Conservation (phyloP, 2,329 filamentous ascomycete genomes). For the Phyllosticta capitalensis region DNA sequence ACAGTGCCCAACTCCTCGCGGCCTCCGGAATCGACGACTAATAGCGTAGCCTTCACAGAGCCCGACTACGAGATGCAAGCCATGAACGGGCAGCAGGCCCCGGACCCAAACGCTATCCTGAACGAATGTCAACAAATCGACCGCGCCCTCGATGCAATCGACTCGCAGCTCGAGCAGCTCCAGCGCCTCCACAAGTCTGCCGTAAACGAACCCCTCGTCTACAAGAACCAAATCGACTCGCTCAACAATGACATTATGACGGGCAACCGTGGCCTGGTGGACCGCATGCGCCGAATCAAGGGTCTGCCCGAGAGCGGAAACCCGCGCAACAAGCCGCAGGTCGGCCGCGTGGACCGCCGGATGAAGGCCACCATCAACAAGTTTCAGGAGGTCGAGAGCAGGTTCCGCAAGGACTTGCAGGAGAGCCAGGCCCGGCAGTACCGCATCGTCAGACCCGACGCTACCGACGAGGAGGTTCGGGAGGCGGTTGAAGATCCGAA, state of each 20-base stretch:
- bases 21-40: constrained; percentile 23
- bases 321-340: constrained; percentile 66
- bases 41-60: constrained; percentile 15
- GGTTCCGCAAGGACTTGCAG: constrained; percentile 69
- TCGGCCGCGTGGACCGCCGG: constrained; percentile 68
- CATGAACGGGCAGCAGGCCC: constrained; percentile 30
- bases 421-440: constrained; percentile 85
- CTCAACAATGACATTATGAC: constrained; percentile 74
- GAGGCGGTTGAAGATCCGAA: constrained; percentile 66
- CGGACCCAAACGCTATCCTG: constrained; percentile 64
- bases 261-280: constrained; percentile 68
- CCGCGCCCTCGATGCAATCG: constrained; percentile 63
- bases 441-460: constrained; percentile 76
- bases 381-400: constrained; percentile 71
- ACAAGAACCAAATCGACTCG: constrained; percentile 60
- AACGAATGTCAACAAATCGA: constrained; percentile 79
- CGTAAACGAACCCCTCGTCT: constrained; percentile 66
- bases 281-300: constrained; percentile 75
- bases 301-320: constrained; percentile 65
- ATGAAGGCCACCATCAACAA: constrained; percentile 72
- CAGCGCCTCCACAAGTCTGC: constrained; percentile 60
- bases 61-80: constrained; percentile 62
- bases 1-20: constrained; percentile 16
- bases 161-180: constrained; percentile 62
- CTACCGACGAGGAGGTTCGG: constrained; percentile 65